Base-by-base conservation (phyloP, 1,284 basidiomycete species). In the Veloporphyrellus conicus region DNA sequence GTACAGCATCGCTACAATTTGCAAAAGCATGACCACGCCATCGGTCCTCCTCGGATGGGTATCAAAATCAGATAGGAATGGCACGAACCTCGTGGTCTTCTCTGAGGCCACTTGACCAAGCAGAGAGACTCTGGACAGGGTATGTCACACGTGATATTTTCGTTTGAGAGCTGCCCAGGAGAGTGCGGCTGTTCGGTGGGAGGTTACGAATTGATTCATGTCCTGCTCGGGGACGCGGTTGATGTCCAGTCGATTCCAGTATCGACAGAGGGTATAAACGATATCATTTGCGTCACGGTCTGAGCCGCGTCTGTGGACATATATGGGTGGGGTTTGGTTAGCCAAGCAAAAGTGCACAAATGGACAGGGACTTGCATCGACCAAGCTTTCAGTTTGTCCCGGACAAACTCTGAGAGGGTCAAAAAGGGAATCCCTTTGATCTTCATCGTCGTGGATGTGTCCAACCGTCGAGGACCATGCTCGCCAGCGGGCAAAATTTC, bases 401-500 rank as follows among this genome's bases (percentile, higher is more conserved):
- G 74, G 58, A 89, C 70, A 67, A 89, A 89, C 63, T 90, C 87
- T 35, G 87, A 86, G 49, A 86, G 71, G 19, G 82, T 82, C 54
- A 90, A 68, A 70, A 89, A 88, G 11, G 87, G 87, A 6, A 89
- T 68, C 20, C 77, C 75, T 50, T 82, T 79, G 31, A 90, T 62
- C 48, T 68, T 74, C 73, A 82, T 82, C 43, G 81, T 77, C 2
- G 81, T 87, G 23, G 74, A 71, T 35, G 69, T 58, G 66, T 89
- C 82, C 32, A 90, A 73, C 55, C 76, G 77, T 45, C 85, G 81
- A 40, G 87, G 87, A 6, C 87, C 87, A 45, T 79, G 77, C 67
- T 90, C 87, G 18, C 87, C 87, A 37, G 86, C 87, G 20, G 82
- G 81, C 35, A 89, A 63, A 48, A 90, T 87, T 67, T 90, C 87